These are phyloP conservation scores for Lactarius akahatsu DNA, from an alignment of 768 basidiomycete species.

Conservation along the genomic window DNA sequence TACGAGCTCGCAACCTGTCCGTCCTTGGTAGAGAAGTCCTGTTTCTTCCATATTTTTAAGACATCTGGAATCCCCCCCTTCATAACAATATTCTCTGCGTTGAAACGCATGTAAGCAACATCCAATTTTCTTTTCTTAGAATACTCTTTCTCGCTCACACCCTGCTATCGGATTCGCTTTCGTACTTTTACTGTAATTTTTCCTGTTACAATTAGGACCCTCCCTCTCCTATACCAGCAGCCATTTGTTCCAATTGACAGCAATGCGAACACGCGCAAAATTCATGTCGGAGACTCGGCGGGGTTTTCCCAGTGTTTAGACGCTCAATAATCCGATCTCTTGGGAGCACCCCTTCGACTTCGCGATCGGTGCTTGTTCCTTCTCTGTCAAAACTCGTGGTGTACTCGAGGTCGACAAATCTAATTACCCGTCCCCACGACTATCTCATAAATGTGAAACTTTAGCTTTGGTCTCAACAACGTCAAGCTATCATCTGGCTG, in stretches of 20 bases:
- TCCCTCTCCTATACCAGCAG: not conserved
- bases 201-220: not conserved
- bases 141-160: not conserved
- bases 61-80: not conserved
- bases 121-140: slow-evolving; percentile 2
- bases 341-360: slow-evolving; percentile 22
- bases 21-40: slow-evolving; percentile 26
- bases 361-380: slow-evolving; percentile 27
- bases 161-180: slow-evolving; percentile 12
- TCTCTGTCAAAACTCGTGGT: slow-evolving; percentile 27
- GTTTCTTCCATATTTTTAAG: not conserved
- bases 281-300: slow-evolving; percentile 14
- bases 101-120: slow-evolving; percentile 1
- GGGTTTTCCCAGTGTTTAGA: slow-evolving; percentile 10
- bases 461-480: slow-evolving; percentile 9
- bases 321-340: slow-evolving; percentile 20
- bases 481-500: slow-evolving; percentile 7
- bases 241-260: slow-evolving; percentile 2
- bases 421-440: slow-evolving; percentile 5
- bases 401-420: slow-evolving; percentile 20
- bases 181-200: slow-evolving; percentile 17
- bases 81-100: not conserved
- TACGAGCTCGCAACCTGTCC: slow-evolving; percentile 25
- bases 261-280: slow-evolving; percentile 10
- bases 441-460: slow-evolving; percentile 9